phyloP scores from a whole-genome alignment of 352 stramenopile genomes.

The Globisporangium cystogenes region DNA sequence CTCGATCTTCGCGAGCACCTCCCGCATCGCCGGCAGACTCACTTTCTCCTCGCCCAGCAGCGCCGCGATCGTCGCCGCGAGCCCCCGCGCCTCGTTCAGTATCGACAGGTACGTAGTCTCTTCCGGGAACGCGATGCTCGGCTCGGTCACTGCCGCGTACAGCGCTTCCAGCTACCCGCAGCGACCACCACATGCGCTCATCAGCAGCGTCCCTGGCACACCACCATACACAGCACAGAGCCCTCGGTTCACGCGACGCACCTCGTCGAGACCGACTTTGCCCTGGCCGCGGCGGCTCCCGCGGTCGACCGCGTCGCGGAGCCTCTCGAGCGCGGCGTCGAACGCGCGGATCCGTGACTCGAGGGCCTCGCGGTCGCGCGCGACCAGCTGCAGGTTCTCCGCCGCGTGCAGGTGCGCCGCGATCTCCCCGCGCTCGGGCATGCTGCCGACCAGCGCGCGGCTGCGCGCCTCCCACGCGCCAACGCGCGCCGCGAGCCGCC shows the following conservation, averaged over 20 bases:
- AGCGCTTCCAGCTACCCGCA: constrained; percentile 32
- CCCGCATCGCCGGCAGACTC: constrained; percentile 72
- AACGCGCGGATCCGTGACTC: constrained; percentile 41
- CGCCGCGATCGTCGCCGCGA: constrained; percentile 53
- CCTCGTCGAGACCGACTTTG: constrained; percentile 53
- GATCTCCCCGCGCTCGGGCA: constrained; percentile 43
- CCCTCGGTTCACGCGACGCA: constrained; percentile 5
- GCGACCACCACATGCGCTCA: neutral
- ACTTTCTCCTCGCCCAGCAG: constrained; percentile 82
- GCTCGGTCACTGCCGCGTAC: constrained; percentile 31
- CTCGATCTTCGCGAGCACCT: constrained; percentile 76
- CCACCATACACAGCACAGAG: neutral
- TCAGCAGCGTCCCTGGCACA: no score
- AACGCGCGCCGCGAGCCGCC: constrained; percentile 45
- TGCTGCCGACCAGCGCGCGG: constrained; percentile 15
- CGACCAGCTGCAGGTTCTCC: constrained; percentile 49
- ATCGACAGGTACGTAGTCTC: constrained; percentile 37
- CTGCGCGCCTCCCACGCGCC: constrained; percentile 43
- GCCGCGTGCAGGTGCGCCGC: constrained; percentile 48
- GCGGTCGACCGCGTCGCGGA: constrained; percentile 65
- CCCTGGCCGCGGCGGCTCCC: constrained; percentile 57
- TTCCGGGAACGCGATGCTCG: constrained; percentile 60
- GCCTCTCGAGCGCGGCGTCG: constrained; percentile 41
- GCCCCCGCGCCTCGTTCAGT: constrained; percentile 51
- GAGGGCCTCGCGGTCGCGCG: constrained; percentile 29